Evolutionary conservation across 805 yeast genomes (phyloP).

Genomic region (Ogataea zsoltii): DNA sequence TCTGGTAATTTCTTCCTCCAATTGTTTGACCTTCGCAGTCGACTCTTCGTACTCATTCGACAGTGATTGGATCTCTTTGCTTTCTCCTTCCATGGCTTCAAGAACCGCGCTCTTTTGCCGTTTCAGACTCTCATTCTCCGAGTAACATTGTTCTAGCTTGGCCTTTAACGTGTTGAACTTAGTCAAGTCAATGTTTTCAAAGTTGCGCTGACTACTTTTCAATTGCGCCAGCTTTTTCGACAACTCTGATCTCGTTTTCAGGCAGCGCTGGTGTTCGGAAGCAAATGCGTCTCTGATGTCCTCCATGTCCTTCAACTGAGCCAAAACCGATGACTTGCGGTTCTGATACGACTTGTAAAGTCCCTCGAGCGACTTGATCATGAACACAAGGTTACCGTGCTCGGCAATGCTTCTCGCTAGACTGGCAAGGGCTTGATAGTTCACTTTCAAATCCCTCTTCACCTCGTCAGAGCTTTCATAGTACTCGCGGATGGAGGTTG

Average conservation of each 20-base stretch:
- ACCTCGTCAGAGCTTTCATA: constrained; percentile 29
- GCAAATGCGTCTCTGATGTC: constrained; percentile 27
- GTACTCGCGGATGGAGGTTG: constrained; percentile 33
- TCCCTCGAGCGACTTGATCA: constrained; percentile 29
- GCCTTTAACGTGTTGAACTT: constrained; percentile 10
- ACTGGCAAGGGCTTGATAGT: constrained; percentile 34
- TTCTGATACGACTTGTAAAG: constrained; percentile 29
- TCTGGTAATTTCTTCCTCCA: constrained; percentile 7
- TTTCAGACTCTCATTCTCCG: constrained; percentile 1
- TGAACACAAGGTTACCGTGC: constrained; percentile 30
- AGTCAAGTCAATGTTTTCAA: constrained; percentile 12
- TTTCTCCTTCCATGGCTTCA: background rate
- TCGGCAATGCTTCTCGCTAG: constrained; percentile 32
- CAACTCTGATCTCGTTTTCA: constrained; percentile 24
- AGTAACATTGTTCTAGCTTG: background rate
- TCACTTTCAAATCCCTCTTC: constrained; percentile 27
- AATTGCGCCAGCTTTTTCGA: constrained; percentile 17
- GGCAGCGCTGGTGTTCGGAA: constrained; percentile 25
- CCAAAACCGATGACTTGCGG: constrained; percentile 21
- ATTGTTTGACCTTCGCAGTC: constrained; percentile 4
- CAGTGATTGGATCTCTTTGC: background rate
- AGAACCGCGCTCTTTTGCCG: background rate
- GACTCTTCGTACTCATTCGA: constrained; percentile 1
- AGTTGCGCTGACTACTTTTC: constrained; percentile 9
- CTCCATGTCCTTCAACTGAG: constrained; percentile 24